A percentile compares a stretch with the other conserved stretches of the same genome.
phyloP scores from a whole-genome alignment of 2,329 filamentous ascomycete species.

The Cladosporium sp. region DNA sequence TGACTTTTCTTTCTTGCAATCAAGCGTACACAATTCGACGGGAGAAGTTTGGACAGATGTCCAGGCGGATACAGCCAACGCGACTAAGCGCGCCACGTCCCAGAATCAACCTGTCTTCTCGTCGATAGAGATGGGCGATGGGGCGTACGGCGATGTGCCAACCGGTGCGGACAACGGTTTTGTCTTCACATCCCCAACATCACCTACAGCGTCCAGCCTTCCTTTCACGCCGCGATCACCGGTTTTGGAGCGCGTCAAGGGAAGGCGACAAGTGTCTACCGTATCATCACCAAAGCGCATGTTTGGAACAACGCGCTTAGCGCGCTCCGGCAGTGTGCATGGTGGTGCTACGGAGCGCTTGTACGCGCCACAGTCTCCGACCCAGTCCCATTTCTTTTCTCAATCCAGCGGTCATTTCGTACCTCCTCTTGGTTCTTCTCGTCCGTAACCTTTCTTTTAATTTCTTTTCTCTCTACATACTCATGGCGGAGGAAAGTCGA shows the following conservation, averaged over 20 bases:
- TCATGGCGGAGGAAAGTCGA: slow-evolving; percentile 10
- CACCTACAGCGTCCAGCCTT: slow-evolving; percentile 26
- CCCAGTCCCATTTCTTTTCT: slow-evolving; percentile 37
- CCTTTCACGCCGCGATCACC: slow-evolving; percentile 22
- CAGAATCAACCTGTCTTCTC: background rate
- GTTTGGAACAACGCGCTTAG: slow-evolving; percentile 12
- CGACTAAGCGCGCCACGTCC: background rate
- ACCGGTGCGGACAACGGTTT: background rate
- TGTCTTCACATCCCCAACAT: background rate
- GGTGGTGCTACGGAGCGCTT: slow-evolving; percentile 6
- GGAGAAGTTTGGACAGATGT: slow-evolving; percentile 5
- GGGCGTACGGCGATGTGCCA: background rate
- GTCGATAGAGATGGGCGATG: background rate
- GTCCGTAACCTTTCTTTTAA: slow-evolving; percentile 38
- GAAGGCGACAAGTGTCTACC: slow-evolving; percentile 17
- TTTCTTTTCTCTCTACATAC: slow-evolving; percentile 26
- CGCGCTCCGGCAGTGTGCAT: slow-evolving; percentile 16
- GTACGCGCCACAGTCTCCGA: slow-evolving; percentile 19
- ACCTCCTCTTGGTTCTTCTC: slow-evolving; percentile 41
- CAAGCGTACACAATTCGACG: background rate
- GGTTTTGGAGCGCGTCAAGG: slow-evolving; percentile 27
- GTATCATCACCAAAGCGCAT: slow-evolving; percentile 22
- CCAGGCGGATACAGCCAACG: slow-evolving; percentile 6
- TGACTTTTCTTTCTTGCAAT: slow-evolving; percentile 21
- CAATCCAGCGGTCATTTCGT: slow-evolving; percentile 39